Base-by-base conservation (phyloP, 441 rosid genomes). In the Aquilaria agallochum region DNA sequence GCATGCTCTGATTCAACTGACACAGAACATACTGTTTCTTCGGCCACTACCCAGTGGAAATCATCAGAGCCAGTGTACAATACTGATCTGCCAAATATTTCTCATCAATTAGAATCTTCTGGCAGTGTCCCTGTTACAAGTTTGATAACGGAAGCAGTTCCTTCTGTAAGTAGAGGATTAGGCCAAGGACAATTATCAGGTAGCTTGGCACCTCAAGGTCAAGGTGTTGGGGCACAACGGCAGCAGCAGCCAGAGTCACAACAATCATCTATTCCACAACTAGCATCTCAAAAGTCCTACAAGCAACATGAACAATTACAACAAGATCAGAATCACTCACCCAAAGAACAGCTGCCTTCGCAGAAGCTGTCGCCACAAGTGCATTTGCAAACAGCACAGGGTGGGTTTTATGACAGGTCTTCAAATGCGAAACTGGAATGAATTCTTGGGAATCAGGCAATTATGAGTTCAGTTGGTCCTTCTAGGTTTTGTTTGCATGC, bases 341-440 rank as follows among this genome's bases (percentile, higher is more conserved):
- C 81, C 71, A 76, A 52, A 64, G 73, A 78, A 55, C 90, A 72
- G 68, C 79, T 73, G 64, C 78, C 78, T 3, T 62, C 51, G 44
- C 86, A 63, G 58, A 79, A 74, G 67, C 87, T 70, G 60, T 68
- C 82, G 55, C 83, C 81, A 65, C 86, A 77, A 60, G 81, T 73
- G 55, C 83, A 74, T 57, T 74, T 80, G 71, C 88, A 77, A 68
- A 72, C 84, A 73, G 80, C 72, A 51, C 83, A 83, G 72, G 90
- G 92, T 70, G 64, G 73, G 78, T 60, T 78, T 77, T 80, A 75
- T 77, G 68, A 78, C 66, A 79, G 82, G 73, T 84, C 90, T 60
- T 76, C 86, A 40, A 83, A 83, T 72, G 64, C 86, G 67, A 78
- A 84, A 76, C 78, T 77, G 81, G 96, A 85, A 80, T 87, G 82